phyloP scores from a whole-genome alignment of 805 yeast species.

The Sugiyamaella chiloensis region DNA sequence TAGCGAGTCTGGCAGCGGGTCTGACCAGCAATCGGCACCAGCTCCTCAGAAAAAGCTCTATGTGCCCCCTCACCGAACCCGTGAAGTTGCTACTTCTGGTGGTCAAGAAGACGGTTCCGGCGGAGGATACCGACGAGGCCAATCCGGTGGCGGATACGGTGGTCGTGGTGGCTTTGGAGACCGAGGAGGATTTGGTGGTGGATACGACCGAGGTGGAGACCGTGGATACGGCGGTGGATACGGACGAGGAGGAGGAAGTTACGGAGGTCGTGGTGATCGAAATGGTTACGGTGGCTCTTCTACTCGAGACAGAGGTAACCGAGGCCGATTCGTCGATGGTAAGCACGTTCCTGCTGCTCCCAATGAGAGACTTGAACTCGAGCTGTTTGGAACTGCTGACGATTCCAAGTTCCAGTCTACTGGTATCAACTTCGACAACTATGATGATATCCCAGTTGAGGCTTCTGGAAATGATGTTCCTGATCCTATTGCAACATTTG shows the following conservation, averaged over 20 bases:
- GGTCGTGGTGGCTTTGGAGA: slow-evolving; percentile 24
- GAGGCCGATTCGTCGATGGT: slow-evolving; percentile 85
- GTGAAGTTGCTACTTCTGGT: slow-evolving; percentile 15
- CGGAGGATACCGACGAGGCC: slow-evolving; percentile 14
- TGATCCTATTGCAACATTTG: slow-evolving; percentile 83
- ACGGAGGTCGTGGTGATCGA: slow-evolving; percentile 31
- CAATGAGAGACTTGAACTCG: slow-evolving; percentile 67
- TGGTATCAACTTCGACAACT: slow-evolving; percentile 97
- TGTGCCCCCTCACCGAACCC: slow-evolving; percentile 53
- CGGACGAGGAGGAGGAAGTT: slow-evolving; percentile 32
- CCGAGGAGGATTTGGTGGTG: slow-evolving; percentile 14
- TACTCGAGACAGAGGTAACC: slow-evolving; percentile 39
- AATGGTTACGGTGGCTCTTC: slow-evolving; percentile 33
- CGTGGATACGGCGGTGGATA: slow-evolving; percentile 30
- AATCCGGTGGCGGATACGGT: slow-evolving; percentile 12
- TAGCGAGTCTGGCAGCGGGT: slow-evolving; percentile 28
- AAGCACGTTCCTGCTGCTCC: slow-evolving; percentile 77
- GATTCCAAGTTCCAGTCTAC: slow-evolving; percentile 78
- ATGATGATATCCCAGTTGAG: slow-evolving; percentile 98
- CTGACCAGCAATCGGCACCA: slow-evolving; percentile 8
- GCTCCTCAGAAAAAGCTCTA: slow-evolving; percentile 36
- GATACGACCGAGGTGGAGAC: slow-evolving; percentile 22
- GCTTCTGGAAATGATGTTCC: slow-evolving; percentile 95
- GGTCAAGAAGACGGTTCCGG: slow-evolving; percentile 6
- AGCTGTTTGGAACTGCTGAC: slow-evolving; percentile 77